These are phyloP conservation scores for Ogataea henricii DNA, from an alignment of 805 yeast species.

Conservation along the genomic window DNA sequence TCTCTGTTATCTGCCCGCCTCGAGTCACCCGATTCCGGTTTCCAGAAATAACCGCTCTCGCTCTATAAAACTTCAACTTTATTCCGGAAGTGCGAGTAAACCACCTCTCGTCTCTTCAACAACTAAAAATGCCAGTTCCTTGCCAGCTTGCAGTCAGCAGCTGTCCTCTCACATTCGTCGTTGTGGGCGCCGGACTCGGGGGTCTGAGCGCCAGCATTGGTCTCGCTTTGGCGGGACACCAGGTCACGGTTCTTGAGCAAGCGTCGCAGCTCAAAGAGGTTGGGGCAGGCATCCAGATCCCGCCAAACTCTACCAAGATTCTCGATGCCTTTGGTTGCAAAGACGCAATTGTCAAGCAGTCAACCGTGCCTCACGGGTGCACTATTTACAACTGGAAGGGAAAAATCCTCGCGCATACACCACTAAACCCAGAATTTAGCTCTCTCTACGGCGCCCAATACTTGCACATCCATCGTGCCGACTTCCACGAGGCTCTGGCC, in stretches of 20 bases:
- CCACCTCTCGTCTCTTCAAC: background rate
- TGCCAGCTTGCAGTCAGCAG: slow-evolving; percentile 8
- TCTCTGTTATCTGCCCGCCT: no score
- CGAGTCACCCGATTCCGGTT: no score
- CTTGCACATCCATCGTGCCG: slow-evolving; percentile 14
- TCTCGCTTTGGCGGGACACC: slow-evolving; percentile 9
- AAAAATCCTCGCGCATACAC: slow-evolving; percentile 5
- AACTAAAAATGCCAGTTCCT: slow-evolving; percentile 9
- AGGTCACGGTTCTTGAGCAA: slow-evolving; percentile 13
- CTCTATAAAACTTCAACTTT: background rate
- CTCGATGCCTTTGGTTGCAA: slow-evolving; percentile 13
- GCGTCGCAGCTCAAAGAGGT: slow-evolving; percentile 10
- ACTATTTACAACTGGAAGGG: slow-evolving; percentile 12
- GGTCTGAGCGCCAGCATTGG: slow-evolving; percentile 14
- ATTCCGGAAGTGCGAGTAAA: no score
- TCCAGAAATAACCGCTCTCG: no score
- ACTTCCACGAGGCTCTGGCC: slow-evolving; percentile 10
- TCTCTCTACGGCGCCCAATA: slow-evolving; percentile 9
- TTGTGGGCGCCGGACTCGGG: slow-evolving; percentile 16
- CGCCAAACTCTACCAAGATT: slow-evolving; percentile 13
- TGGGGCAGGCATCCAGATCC: slow-evolving; percentile 16
- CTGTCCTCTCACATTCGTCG: slow-evolving; percentile 9
- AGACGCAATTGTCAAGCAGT: slow-evolving; percentile 8
- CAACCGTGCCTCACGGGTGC: slow-evolving; percentile 11
- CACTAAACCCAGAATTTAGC: slow-evolving; percentile 8